Percentiles rank a stretch among this genome's conserved stretches.
Evolutionary conservation across 2,329 filamentous ascomycete species (phyloP).

Genomic region (Westerdykella aurantiaca): DNA sequence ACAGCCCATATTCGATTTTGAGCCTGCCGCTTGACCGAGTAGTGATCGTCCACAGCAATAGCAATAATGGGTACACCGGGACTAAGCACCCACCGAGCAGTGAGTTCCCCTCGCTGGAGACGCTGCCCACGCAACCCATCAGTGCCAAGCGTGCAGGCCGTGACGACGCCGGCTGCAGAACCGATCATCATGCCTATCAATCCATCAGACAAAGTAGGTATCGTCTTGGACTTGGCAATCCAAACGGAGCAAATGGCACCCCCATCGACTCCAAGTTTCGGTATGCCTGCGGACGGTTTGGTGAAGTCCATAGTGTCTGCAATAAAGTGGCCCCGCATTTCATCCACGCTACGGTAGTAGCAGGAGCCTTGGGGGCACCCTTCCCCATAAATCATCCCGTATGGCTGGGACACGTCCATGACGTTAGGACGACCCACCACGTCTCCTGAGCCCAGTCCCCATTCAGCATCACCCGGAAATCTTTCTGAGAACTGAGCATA

Average conservation of each 20-base stretch:
- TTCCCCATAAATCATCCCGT: constrained; percentile 79
- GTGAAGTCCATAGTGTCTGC: constrained; percentile 55
- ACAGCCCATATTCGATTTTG: constrained; percentile 80
- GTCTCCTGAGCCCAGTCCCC: constrained; percentile 72
- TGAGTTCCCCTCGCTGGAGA: constrained; percentile 67
- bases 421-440: constrained; percentile 71
- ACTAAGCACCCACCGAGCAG: constrained; percentile 81
- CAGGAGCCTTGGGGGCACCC: constrained; percentile 76
- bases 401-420: constrained; percentile 84
- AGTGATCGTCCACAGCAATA: constrained; percentile 77
- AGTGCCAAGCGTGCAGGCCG: constrained; percentile 69
- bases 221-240: constrained; percentile 75
- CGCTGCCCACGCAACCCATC: constrained; percentile 56
- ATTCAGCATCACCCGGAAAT: constrained; percentile 66
- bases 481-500: constrained; percentile 74
- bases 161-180: constrained; percentile 76
- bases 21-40: constrained; percentile 63
- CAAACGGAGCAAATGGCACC: constrained; percentile 76
- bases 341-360: constrained; percentile 69
- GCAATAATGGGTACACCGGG: constrained; percentile 88
- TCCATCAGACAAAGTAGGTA: constrained; percentile 67
- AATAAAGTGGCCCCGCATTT: constrained; percentile 72
- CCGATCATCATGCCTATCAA: constrained; percentile 77
- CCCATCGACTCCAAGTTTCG: constrained; percentile 62
- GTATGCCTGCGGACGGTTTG: constrained; percentile 66